These are phyloP conservation scores for Elaeis guineensis DNA, from an alignment of 176 grass and related monocot genomes.

Conservation along the genomic window DNA sequence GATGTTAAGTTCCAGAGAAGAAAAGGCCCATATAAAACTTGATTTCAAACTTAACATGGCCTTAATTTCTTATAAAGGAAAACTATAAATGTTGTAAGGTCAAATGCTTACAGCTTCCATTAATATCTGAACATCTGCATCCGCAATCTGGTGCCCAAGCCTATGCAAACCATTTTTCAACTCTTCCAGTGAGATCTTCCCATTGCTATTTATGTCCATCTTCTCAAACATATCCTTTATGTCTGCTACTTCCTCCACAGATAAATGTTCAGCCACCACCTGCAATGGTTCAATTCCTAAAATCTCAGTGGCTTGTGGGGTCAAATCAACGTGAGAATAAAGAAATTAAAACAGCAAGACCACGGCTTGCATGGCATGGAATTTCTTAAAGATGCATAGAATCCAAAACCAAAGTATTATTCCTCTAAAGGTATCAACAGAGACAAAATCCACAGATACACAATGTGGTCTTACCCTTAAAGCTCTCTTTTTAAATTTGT, in stretches of 20 bases:
- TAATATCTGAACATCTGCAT: constrained; percentile 16
- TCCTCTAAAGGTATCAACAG: neutral
- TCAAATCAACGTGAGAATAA: neutral
- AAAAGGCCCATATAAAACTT: neutral
- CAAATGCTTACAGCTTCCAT: constrained; percentile 13
- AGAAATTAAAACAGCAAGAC: neutral
- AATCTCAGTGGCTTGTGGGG: neutral
- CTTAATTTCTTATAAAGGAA: neutral
- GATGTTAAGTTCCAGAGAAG: neutral
- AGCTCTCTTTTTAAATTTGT: constrained; percentile 21
- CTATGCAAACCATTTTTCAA: constrained; percentile 8
- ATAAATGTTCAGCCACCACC: constrained; percentile 22
- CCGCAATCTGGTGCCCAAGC: constrained; percentile 11
- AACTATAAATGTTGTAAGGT: neutral
- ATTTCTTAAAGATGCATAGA: neutral
- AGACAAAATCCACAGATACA: neutral
- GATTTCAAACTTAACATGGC: too few relatives aligned
- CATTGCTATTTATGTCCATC: constrained; percentile 13
- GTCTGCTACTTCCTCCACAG: constrained; percentile 4
- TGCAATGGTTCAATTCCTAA: constrained; percentile 1
- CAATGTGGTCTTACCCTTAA: constrained; percentile 6
- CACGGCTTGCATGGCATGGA: too few relatives aligned
- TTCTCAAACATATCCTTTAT: constrained; percentile 17
- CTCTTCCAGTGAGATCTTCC: constrained; percentile 6
- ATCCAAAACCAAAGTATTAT: neutral